Evolutionary conservation across 2,329 filamentous ascomycete genomes (phyloP).

Genomic region (Trichothecium sympodiale): DNA sequence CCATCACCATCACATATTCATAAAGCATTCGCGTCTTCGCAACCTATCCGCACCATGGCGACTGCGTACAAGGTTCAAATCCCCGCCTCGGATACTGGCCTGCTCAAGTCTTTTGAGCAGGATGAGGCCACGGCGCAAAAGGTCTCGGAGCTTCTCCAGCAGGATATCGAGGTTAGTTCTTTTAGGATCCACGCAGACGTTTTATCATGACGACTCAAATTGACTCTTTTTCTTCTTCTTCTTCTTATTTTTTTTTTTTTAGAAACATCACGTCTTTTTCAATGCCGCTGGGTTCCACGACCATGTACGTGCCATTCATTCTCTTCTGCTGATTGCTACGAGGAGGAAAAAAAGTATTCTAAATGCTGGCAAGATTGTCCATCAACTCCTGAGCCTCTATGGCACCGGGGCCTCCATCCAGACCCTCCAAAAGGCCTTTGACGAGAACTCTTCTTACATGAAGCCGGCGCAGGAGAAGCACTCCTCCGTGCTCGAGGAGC

Average conservation of each 20-base stretch:
- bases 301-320: constrained; percentile 58
- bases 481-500: constrained; percentile 36
- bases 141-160: constrained; percentile 59
- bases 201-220: neutral
- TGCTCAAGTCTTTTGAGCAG: constrained; percentile 33
- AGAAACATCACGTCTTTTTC: constrained; percentile 67
- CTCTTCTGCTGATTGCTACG: no score
- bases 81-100: constrained; percentile 34
- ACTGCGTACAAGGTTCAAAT: constrained; percentile 38
- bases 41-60: constrained; percentile 23
- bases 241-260: neutral
- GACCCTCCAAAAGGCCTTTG: constrained; percentile 52
- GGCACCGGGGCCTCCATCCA: constrained; percentile 56
- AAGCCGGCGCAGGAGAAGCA: constrained; percentile 36
- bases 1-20: no score
- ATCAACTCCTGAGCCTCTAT: constrained; percentile 67
- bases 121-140: constrained; percentile 49
- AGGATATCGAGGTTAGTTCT: constrained; percentile 50
- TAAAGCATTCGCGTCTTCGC: no score
- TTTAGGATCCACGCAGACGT: neutral
- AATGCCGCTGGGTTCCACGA: constrained; percentile 69
- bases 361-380: constrained; percentile 57
- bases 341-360: no score
- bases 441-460: constrained; percentile 58
- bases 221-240: no score